These are phyloP conservation scores for Myrica gale DNA, from an alignment of 306 rosid species.

Conservation along the genomic window DNA sequence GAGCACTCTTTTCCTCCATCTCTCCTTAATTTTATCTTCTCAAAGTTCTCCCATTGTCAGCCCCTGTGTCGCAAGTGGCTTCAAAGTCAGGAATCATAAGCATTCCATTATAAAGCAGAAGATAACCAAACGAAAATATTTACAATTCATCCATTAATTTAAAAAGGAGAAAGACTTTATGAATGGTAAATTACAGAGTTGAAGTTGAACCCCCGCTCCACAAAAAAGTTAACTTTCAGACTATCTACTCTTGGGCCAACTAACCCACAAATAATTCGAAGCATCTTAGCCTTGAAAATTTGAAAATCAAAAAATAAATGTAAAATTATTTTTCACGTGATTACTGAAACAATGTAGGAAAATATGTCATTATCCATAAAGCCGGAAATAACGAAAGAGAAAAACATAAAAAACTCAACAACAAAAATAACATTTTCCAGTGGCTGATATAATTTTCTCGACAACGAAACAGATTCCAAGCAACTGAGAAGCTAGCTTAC, in stretches of 20 bases:
- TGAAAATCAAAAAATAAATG: background rate
- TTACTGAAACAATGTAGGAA: background rate
- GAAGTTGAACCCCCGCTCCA: background rate
- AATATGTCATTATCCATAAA: background rate
- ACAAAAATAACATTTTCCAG: background rate
- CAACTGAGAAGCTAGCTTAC: slow-evolving; percentile 28
- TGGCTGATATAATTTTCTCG: background rate
- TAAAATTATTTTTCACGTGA: background rate
- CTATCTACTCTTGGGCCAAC: background rate
- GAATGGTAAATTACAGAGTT: background rate
- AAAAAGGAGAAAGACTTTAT: background rate
- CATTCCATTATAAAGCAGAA: background rate
- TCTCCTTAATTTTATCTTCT: background rate
- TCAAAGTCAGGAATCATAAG: background rate
- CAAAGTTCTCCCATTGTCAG: background rate
- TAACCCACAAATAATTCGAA: background rate
- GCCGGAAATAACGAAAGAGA: background rate
- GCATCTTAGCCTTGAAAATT: background rate
- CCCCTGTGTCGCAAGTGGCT: too few species aligned
- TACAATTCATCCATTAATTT: background rate
- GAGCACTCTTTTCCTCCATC: too few species aligned
- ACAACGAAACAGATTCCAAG: background rate
- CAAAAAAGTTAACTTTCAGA: background rate
- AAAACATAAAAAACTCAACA: background rate
- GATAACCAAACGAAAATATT: background rate